phyloP scores from a whole-genome alignment of 1,284 basidiomycete species.

The Cutaneotrichosporon sp. region DNA sequence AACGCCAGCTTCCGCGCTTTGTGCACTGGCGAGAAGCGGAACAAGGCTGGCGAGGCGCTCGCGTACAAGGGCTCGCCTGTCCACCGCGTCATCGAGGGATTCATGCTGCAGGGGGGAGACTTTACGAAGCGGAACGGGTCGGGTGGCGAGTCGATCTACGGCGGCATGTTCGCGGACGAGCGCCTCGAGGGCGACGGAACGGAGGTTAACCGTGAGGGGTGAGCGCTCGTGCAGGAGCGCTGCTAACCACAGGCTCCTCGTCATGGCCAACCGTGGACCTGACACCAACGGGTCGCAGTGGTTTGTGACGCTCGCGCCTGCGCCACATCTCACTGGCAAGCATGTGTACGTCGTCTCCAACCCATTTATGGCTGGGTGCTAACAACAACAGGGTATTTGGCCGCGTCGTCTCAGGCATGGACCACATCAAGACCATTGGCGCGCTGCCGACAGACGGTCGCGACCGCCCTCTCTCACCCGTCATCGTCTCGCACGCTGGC shows the following conservation, averaged over 20 bases:
- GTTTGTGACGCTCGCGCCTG: slow-evolving; percentile 48
- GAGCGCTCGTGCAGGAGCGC: slow-evolving; percentile 19
- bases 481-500: slow-evolving; percentile 76
- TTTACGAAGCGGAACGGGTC: slow-evolving; percentile 59
- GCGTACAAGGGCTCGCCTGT: slow-evolving; percentile 78
- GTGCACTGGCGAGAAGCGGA: slow-evolving; percentile 79
- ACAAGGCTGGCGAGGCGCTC: slow-evolving; percentile 64
- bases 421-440: slow-evolving; percentile 55
- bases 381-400: slow-evolving; percentile 51
- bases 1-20: slow-evolving; percentile 73
- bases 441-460: slow-evolving; percentile 50
- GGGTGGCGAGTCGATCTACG: slow-evolving; percentile 56
- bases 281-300: slow-evolving; percentile 61
- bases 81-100: slow-evolving; percentile 75
- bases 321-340: slow-evolving; percentile 55
- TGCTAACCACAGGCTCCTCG: slow-evolving; percentile 51
- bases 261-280: slow-evolving; percentile 65
- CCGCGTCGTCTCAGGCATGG: slow-evolving; percentile 54
- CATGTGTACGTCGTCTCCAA: slow-evolving; percentile 49
- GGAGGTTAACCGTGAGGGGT: slow-evolving; percentile 51
- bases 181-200: slow-evolving; percentile 43
- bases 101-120: slow-evolving; percentile 84
- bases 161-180: slow-evolving; percentile 51
- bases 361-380: background rate
- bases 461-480: slow-evolving; percentile 65